Conservation (phyloP, 2,329 filamentous ascomycete genomes). For the Colletotrichum sidae region DNA sequence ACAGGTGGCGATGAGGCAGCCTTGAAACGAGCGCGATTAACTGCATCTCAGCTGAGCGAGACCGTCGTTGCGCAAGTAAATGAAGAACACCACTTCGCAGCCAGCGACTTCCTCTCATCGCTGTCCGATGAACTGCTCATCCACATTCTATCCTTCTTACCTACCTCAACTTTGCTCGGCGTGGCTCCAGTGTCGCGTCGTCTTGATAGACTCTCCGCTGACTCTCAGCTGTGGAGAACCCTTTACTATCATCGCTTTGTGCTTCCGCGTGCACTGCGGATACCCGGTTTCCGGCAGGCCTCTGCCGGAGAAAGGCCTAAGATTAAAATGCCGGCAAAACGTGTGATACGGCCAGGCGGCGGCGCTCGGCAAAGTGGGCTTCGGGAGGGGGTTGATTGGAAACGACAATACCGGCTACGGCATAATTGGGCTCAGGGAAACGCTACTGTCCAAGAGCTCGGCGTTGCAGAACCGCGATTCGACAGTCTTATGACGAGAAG, state of each 20-base stretch:
- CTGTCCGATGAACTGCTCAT: slow-evolving; percentile 91
- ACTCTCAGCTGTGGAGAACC: slow-evolving; percentile 91
- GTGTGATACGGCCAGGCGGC: slow-evolving; percentile 57
- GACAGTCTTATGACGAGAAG: slow-evolving; percentile 47
- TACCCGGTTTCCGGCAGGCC: slow-evolving; percentile 71
- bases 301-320: slow-evolving; percentile 47
- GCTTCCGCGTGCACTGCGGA: slow-evolving; percentile 79
- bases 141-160: slow-evolving; percentile 83
- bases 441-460: slow-evolving; percentile 83
- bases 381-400: slow-evolving; percentile 80
- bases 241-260: slow-evolving; percentile 92
- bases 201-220: slow-evolving; percentile 77
- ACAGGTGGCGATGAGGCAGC: not conserved
- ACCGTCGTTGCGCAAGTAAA: slow-evolving; percentile 26
- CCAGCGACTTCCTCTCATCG: slow-evolving; percentile 71
- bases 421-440: slow-evolving; percentile 92
- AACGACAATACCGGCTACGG: slow-evolving; percentile 85
- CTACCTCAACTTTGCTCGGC: slow-evolving; percentile 74
- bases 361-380: slow-evolving; percentile 60
- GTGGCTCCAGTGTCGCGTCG: slow-evolving; percentile 77
- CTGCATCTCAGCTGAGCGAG: not conserved
- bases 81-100: slow-evolving; percentile 3
- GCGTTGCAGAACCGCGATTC: slow-evolving; percentile 59
- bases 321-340: slow-evolving; percentile 58
- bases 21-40: not conserved